Percentiles rank a stretch among this genome's conserved stretches.
phyloP scores from a whole-genome alignment of 495 filamentous ascomycete genomes.

The Aspergillus nanangensis region DNA sequence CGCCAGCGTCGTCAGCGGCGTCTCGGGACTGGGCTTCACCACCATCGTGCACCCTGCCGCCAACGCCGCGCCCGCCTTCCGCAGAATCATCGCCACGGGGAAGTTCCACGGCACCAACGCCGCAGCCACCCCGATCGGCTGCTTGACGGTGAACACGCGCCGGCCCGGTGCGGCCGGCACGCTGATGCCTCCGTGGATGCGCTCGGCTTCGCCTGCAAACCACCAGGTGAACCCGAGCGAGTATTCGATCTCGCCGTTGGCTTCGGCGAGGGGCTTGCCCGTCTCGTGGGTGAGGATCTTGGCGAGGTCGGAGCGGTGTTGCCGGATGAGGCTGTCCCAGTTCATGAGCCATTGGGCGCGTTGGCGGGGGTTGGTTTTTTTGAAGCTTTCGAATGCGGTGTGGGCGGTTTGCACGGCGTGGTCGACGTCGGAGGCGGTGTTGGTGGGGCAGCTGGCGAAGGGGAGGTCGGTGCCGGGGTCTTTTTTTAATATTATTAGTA shows the following conservation, averaged over 20 bases:
- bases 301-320: conserved; percentile 51
- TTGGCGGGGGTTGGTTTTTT: conserved; percentile 53
- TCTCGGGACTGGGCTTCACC: conserved; percentile 58
- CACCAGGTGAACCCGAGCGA: conserved; percentile 58
- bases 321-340: conserved; percentile 51
- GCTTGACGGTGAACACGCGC: conserved; percentile 67
- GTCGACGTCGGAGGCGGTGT: conserved; percentile 57
- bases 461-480: conserved; percentile 63
- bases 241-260: conserved; percentile 57
- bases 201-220: conserved; percentile 67
- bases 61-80: conserved; percentile 65
- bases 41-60: conserved; percentile 71
- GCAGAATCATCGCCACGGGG: conserved; percentile 59
- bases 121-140: conserved; percentile 62
- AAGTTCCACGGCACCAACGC: conserved; percentile 66
- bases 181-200: conserved; percentile 58
- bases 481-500: conserved; percentile 13
- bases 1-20: conserved; percentile 49
- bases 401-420: conserved; percentile 55
- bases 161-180: conserved; percentile 52
- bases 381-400: conserved; percentile 56
- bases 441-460: conserved; percentile 62
- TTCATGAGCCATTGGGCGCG: conserved; percentile 61
- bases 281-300: conserved; percentile 59
- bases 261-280: conserved; percentile 58